These are phyloP conservation scores for Aureobasidium melanogenum DNA, from an alignment of 2,329 filamentous ascomycete genomes.

Conservation along the genomic window DNA sequence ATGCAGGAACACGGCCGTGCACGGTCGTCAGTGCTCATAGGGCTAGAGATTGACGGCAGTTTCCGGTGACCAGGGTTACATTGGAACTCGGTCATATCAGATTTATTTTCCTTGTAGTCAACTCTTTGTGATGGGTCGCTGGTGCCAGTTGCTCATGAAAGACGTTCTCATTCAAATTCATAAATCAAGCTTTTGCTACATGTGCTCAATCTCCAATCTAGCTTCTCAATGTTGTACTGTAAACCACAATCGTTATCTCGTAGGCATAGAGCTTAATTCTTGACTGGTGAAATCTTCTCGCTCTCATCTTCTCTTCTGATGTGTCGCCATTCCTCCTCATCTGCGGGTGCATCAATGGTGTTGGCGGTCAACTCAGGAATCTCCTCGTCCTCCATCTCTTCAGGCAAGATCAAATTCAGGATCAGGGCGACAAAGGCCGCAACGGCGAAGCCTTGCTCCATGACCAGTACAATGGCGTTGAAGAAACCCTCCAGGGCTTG, in stretches of 20 bases:
- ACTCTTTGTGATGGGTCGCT: too few species aligned
- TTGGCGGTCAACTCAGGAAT: slow-evolving; percentile 34
- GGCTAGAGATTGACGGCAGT: background rate
- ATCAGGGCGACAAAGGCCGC: slow-evolving; percentile 64
- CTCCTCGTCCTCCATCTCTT: slow-evolving; percentile 60
- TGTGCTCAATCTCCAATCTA: background rate
- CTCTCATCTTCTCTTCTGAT: slow-evolving; percentile 4
- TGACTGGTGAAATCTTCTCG: slow-evolving; percentile 3
- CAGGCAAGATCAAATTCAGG: slow-evolving; percentile 63
- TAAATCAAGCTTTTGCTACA: background rate
- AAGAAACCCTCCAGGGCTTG: slow-evolving; percentile 61
- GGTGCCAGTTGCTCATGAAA: too few species aligned
- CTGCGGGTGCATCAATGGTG: slow-evolving; percentile 28
- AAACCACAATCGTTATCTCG: background rate
- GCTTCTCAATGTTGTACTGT: background rate
- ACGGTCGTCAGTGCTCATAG: background rate
- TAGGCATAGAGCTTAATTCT: background rate
- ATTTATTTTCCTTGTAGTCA: too few species aligned
- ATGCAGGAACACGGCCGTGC: slow-evolving; percentile 7
- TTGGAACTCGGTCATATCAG: background rate
- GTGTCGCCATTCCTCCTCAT: slow-evolving; percentile 33
- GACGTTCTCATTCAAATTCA: background rate
- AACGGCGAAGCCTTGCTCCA: slow-evolving; percentile 59
- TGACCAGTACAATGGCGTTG: slow-evolving; percentile 49
- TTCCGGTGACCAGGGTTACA: background rate